phyloP scores from a whole-genome alignment of 352 stramenopile species.

The Globisporangium alternatum region DNA sequence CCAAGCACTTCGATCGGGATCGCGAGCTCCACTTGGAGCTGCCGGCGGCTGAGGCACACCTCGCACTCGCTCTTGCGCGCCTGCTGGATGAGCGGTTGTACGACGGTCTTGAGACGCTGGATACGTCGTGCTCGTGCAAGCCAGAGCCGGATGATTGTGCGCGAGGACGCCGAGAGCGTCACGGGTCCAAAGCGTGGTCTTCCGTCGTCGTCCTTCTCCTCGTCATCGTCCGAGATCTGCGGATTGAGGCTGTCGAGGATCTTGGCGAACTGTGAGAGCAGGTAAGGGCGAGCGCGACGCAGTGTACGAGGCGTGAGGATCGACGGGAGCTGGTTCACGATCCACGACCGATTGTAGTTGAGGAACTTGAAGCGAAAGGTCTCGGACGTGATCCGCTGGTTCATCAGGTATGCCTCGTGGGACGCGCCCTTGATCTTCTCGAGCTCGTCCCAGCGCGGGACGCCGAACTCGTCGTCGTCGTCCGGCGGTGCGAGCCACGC shows the following conservation, averaged over 20 bases:
- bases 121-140: conserved; percentile 81
- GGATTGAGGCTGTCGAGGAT: conserved; percentile 94
- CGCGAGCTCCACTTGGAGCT: conserved; percentile 94
- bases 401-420: conserved; percentile 96
- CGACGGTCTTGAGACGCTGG: conserved; percentile 80
- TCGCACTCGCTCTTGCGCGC: conserved; percentile 92
- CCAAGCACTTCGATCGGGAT: conserved; percentile 91
- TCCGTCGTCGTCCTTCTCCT: conserved; percentile 77
- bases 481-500: conserved; percentile 90
- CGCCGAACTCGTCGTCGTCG: conserved; percentile 90
- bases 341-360: conserved; percentile 97
- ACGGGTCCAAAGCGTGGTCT: conserved; percentile 87
- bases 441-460: conserved; percentile 91
- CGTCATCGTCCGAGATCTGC: conserved; percentile 93
- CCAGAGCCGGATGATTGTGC: conserved; percentile 93
- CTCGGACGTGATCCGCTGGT: conserved; percentile 95
- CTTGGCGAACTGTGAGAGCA: conserved; percentile 95
- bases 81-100: conserved; percentile 91
- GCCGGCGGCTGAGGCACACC: conserved; percentile 91
- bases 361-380: conserved; percentile 98
- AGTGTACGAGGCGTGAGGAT: conserved; percentile 94
- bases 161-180: conserved; percentile 85
- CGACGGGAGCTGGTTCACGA: conserved; percentile 93
- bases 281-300: conserved; percentile 88
- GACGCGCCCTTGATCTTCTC: conserved; percentile 92